These are phyloP conservation scores for Scleromitrula shiraiana DNA, from an alignment of 2,329 filamentous ascomycete genomes.

Conservation along the genomic window DNA sequence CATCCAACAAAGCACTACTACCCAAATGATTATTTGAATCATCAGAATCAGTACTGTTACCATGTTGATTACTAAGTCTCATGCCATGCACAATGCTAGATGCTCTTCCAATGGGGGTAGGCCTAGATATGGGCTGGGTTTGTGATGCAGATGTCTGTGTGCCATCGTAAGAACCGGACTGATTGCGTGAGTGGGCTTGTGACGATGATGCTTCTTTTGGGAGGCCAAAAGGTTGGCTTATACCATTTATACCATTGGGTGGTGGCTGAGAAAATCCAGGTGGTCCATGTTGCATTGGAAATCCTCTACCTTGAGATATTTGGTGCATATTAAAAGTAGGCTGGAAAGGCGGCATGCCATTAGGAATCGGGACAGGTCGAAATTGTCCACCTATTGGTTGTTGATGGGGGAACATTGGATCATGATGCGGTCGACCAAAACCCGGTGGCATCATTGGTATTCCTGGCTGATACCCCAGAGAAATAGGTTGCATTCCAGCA, in stretches of 20 bases:
- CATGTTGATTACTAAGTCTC: slow-evolving; percentile 29
- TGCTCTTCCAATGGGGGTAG: slow-evolving; percentile 81
- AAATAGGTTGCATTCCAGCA: slow-evolving; percentile 44
- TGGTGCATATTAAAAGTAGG: slow-evolving; percentile 55
- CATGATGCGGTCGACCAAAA: slow-evolving; percentile 37
- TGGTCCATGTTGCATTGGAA: slow-evolving; percentile 36
- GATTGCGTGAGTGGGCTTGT: slow-evolving; percentile 64
- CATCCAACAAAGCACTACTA: slow-evolving; percentile 79
- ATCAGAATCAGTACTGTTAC: slow-evolving; percentile 52
- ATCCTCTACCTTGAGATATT: slow-evolving; percentile 42
- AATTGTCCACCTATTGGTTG: slow-evolving; percentile 46
- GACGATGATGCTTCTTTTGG: slow-evolving; percentile 35
- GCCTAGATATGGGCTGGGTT: slow-evolving; percentile 69
- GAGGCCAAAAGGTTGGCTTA: slow-evolving; percentile 34
- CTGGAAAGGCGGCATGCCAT: slow-evolving; percentile 40
- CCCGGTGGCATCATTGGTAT: slow-evolving; percentile 35
- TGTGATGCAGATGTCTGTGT: slow-evolving; percentile 39
- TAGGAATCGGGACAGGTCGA: slow-evolving; percentile 42
- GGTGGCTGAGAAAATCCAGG: slow-evolving; percentile 46
- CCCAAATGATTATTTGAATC: slow-evolving; percentile 73
- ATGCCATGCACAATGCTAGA: slow-evolving; percentile 59
- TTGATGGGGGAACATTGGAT: slow-evolving; percentile 47
- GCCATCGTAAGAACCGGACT: slow-evolving; percentile 61
- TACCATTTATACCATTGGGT: slow-evolving; percentile 33
- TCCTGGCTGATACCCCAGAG: slow-evolving; percentile 46